Conservation (phyloP, 75 land plant species). For the Picea glauca region DNA sequence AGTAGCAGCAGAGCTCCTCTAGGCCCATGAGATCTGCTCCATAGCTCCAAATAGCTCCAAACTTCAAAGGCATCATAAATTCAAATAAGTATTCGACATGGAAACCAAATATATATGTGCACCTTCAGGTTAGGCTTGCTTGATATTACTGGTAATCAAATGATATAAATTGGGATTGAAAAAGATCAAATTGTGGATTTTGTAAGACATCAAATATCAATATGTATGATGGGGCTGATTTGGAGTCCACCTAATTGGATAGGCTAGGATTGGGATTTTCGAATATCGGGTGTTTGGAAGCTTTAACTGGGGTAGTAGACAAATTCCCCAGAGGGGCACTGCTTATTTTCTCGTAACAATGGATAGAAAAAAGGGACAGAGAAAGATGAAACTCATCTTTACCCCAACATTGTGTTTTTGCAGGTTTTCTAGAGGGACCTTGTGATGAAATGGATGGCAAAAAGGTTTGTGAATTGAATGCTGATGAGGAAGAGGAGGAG, state of each 20-base stretch:
- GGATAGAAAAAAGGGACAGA: conserved; percentile 54
- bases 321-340: conserved; percentile 1
- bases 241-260: background rate
- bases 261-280: background rate
- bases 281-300: conserved; percentile 10
- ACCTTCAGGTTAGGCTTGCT: background rate
- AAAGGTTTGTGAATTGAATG: background rate
- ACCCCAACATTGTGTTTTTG: conserved; percentile 35
- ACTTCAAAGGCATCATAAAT: background rate
- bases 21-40: background rate
- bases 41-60: no score
- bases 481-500: conserved; percentile 5
- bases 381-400: conserved; percentile 70
- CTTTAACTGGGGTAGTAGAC: background rate
- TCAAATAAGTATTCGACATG: background rate
- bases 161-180: background rate
- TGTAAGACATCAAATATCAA: background rate
- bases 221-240: background rate
- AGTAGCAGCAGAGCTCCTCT: background rate
- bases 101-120: background rate
- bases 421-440: background rate
- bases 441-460: conserved; percentile 2
- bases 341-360: conserved; percentile 61
- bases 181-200: background rate
- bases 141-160: background rate